A percentile compares a stretch with the other conserved stretches of the same genome.
Evolutionary conservation across 2,329 filamentous ascomycete species (phyloP).

Genomic region (Gaeumannomyces sp.): DNA sequence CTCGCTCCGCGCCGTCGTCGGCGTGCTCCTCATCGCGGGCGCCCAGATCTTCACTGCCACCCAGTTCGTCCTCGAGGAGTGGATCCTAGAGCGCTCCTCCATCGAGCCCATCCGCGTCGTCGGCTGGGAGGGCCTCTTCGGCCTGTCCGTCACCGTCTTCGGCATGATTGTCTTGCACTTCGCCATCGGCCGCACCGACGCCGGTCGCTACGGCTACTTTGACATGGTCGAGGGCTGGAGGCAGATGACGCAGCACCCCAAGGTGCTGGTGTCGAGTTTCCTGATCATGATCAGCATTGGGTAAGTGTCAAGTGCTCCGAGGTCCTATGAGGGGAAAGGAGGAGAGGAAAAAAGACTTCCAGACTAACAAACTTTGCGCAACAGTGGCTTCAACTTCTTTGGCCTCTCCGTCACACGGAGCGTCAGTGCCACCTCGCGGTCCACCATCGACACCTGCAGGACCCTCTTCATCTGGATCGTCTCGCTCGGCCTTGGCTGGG

Average conservation of each 20-base stretch:
- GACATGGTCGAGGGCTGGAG: constrained; percentile 81
- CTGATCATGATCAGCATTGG: constrained; percentile 98
- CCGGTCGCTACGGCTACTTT: constrained; percentile 76
- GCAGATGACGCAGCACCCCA: constrained; percentile 66
- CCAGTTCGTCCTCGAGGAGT: constrained; percentile 94
- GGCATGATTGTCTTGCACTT: constrained; percentile 78
- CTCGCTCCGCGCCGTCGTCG: constrained; percentile 65
- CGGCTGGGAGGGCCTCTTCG: constrained; percentile 93
- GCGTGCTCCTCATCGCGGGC: constrained; percentile 83
- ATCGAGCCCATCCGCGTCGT: constrained; percentile 84
- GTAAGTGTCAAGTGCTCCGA: constrained; percentile 42
- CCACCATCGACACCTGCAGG: constrained; percentile 94
- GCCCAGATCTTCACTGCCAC: constrained; percentile 96
- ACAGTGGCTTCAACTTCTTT: constrained; percentile 96
- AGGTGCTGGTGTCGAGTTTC: constrained; percentile 70
- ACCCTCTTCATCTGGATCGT: constrained; percentile 98
- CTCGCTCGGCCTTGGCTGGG: constrained; percentile 88
- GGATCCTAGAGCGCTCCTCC: constrained; percentile 62
- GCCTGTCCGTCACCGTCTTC: constrained; percentile 70
- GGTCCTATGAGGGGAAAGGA: neutral
- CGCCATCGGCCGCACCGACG: constrained; percentile 65
- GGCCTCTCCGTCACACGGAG: constrained; percentile 84
- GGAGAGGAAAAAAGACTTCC: neutral
- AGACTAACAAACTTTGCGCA: constrained; percentile 3
- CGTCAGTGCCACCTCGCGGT: constrained; percentile 87